phyloP scores from a whole-genome alignment of 257 asterid genomes.

The Solanum microdontum region DNA sequence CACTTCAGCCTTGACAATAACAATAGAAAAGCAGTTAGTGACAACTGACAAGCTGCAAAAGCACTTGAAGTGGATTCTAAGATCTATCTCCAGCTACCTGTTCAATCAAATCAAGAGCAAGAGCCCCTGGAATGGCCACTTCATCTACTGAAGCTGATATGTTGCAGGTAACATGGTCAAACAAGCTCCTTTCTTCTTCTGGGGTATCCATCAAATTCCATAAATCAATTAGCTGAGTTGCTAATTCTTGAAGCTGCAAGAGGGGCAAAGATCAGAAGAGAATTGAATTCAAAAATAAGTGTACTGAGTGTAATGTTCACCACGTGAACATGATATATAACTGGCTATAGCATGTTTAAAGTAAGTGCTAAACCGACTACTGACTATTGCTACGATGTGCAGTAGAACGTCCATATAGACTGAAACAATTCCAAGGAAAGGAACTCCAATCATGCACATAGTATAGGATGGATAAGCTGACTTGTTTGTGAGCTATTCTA shows the following conservation, averaged over 20 bases:
- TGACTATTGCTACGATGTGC: neutral
- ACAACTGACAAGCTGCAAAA: neutral
- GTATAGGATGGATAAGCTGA: neutral
- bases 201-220: slow-evolving; percentile 99
- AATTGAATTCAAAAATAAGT: neutral
- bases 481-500: neutral
- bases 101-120: slow-evolving; percentile 76
- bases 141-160: slow-evolving; percentile 84
- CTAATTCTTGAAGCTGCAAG: slow-evolving; percentile 90
- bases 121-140: slow-evolving; percentile 80
- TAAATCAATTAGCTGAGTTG: slow-evolving; percentile 78
- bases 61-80: neutral
- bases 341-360: neutral
- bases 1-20: slow-evolving; percentile 59
- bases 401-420: neutral
- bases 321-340: neutral
- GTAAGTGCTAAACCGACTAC: neutral
- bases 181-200: slow-evolving; percentile 54
- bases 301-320: neutral
- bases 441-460: neutral
- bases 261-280: neutral
- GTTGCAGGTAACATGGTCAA: slow-evolving; percentile 72
- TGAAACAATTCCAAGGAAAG: neutral
- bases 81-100: slow-evolving; percentile 31
- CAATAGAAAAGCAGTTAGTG: slow-evolving; percentile 3